These are phyloP conservation scores for Triticum aestivum DNA, from an alignment of 176 grass and related monocot species.

Conservation along the genomic window DNA sequence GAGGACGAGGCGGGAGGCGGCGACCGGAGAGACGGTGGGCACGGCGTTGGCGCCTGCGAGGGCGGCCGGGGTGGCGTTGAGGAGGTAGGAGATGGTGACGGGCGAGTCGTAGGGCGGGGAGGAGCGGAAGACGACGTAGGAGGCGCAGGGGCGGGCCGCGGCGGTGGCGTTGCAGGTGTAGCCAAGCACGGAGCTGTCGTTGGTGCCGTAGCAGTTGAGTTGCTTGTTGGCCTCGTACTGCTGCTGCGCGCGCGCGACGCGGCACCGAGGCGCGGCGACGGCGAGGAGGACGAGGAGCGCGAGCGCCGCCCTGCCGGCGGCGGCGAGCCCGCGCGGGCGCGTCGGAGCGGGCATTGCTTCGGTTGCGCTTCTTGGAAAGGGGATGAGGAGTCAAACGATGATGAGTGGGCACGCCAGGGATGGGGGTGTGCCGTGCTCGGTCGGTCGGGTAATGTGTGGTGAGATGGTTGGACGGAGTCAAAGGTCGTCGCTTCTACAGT, in stretches of 20 bases:
- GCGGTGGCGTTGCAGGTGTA: conserved; percentile 63
- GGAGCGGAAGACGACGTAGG: conserved; percentile 61
- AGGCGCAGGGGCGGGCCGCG: conserved; percentile 16
- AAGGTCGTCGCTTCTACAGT: not conserved
- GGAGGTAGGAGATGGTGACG: conserved; percentile 49
- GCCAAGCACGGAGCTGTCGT: conserved; percentile 59
- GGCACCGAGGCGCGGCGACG: not conserved
- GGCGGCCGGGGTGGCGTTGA: conserved; percentile 12
- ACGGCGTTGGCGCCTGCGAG: conserved; percentile 32
- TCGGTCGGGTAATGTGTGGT: not conserved
- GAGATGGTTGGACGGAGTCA: not conserved
- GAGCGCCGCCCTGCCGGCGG: not conserved
- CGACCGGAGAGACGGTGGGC: conserved; percentile 19
- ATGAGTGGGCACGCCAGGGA: too few relatives aligned
- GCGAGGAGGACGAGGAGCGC: conserved; percentile 4
- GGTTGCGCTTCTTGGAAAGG: not conserved
- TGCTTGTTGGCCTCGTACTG: conserved; percentile 56
- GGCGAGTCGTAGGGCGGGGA: conserved; percentile 34
- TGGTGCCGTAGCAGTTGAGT: conserved; percentile 39
- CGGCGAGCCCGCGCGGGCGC: not conserved
- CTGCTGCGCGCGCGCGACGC: conserved; percentile 48
- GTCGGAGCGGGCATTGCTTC: conserved; percentile 5
- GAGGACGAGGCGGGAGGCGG: conserved; percentile 40
- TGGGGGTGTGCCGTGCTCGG: not conserved
- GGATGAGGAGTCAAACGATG: too few relatives aligned